These are phyloP conservation scores for Nadsonia starkeyi-henricii DNA, from an alignment of 1,139 yeast genomes.

Conservation along the genomic window DNA sequence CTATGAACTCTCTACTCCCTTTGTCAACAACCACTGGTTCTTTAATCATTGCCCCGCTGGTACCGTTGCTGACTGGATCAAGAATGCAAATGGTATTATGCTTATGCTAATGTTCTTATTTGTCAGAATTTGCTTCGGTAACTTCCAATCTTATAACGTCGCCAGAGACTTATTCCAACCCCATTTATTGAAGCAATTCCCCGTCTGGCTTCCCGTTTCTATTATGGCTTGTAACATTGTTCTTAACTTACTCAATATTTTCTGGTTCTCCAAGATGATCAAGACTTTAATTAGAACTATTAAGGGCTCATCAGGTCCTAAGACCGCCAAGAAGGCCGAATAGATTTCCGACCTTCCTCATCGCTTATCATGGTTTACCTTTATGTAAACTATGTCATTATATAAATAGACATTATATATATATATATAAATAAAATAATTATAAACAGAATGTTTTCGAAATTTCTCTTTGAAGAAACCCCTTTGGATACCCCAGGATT, in stretches of 20 bases:
- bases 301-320: constrained; percentile 8
- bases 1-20: constrained; percentile 88
- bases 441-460: too few species aligned
- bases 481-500: too few species aligned
- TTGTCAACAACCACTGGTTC: constrained; percentile 85
- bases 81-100: constrained; percentile 54
- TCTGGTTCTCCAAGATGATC: constrained; percentile 67
- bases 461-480: too few species aligned
- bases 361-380: too few species aligned
- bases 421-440: too few species aligned
- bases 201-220: constrained; percentile 32
- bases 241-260: constrained; percentile 51
- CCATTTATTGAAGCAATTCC: constrained; percentile 13
- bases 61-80: constrained; percentile 32
- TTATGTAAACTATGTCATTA: too few species aligned
- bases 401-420: too few species aligned
- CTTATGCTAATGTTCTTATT: constrained; percentile 59
- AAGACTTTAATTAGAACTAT: constrained; percentile 34
- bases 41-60: constrained; percentile 56
- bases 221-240: constrained; percentile 49
- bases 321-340: not conserved
- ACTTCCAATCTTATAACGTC: constrained; percentile 50
- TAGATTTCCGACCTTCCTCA: too few species aligned
- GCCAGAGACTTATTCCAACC: constrained; percentile 22
- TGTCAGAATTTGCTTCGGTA: constrained; percentile 79